Evolutionary conservation across 352 stramenopile species (phyloP).

Genomic region (Peronospora belbahrii): DNA sequence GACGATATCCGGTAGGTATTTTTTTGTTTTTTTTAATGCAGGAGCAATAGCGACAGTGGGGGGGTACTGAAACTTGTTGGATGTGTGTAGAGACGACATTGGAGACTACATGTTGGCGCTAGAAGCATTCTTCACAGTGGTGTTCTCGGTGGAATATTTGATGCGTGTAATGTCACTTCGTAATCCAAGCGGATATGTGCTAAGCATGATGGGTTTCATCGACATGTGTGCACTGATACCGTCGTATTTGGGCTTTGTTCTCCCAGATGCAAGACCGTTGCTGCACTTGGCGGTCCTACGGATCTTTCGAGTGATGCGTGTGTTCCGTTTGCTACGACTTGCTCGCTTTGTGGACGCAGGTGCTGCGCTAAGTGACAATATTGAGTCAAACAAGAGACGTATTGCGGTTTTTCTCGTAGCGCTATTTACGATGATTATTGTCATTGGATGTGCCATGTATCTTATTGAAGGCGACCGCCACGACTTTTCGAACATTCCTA

Average conservation of each 20-base stretch:
- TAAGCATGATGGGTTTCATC: slow-evolving; percentile 67
- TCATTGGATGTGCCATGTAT: slow-evolving; percentile 81
- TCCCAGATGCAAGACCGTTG: slow-evolving; percentile 45
- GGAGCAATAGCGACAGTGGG: no score
- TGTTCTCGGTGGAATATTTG: slow-evolving; percentile 78
- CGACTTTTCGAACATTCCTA: slow-evolving; percentile 82
- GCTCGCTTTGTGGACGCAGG: slow-evolving; percentile 67
- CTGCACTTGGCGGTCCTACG: slow-evolving; percentile 59
- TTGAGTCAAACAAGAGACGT: slow-evolving; percentile 71
- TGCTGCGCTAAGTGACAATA: slow-evolving; percentile 63
- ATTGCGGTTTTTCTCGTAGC: slow-evolving; percentile 73
- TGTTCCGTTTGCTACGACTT: slow-evolving; percentile 67
- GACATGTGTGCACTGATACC: slow-evolving; percentile 75
- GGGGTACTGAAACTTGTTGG: no score
- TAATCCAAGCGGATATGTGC: slow-evolving; percentile 49
- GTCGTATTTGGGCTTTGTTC: slow-evolving; percentile 60
- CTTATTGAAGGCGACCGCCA: slow-evolving; percentile 71
- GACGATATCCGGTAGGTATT: slow-evolving; percentile 46
- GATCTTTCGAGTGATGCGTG: slow-evolving; percentile 73
- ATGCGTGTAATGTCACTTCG: slow-evolving; percentile 59
- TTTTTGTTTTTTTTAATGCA: no score
- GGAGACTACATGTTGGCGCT: slow-evolving; percentile 62
- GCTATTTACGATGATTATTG: slow-evolving; percentile 67
- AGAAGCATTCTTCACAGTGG: slow-evolving; percentile 78
- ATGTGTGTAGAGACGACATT: slow-evolving; percentile 44